Evolutionary conservation across 208 protist species (phyloP).

Genomic region (Wallacemonas rigidus): DNA sequence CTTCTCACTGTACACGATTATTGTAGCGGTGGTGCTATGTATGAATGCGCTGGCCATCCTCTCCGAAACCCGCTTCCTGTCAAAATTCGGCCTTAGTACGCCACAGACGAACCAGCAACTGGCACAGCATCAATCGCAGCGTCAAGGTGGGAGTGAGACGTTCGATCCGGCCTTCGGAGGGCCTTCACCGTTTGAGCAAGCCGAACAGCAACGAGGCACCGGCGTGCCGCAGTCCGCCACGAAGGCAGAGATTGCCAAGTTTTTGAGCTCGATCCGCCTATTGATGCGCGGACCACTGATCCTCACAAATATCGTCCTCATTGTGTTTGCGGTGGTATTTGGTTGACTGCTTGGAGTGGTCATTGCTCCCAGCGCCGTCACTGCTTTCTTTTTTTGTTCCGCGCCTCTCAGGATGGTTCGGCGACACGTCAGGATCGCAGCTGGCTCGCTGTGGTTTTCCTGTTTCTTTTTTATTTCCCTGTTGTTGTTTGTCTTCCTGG

Average conservation of each 20-base stretch:
- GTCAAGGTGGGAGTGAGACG: background rate
- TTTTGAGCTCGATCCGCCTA: conserved; percentile 77
- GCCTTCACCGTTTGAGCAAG: conserved; percentile 6
- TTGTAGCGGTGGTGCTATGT: conserved; percentile 53
- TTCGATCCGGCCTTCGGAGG: conserved; percentile 13
- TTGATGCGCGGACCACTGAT: conserved; percentile 84
- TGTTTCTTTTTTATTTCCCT: no score
- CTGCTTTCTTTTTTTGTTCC: conserved; percentile 18
- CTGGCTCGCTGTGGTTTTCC: no score
- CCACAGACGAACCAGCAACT: conserved; percentile 24
- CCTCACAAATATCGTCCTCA: conserved; percentile 67
- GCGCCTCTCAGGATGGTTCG: background rate
- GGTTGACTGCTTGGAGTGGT: conserved; percentile 33
- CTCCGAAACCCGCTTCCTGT: conserved; percentile 81
- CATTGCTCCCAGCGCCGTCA: background rate
- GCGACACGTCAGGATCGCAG: no score
- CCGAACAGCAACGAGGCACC: background rate
- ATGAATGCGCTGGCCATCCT: conserved; percentile 86
- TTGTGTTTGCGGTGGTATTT: conserved; percentile 69
- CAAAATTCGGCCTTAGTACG: conserved; percentile 69
- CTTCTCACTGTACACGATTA: conserved; percentile 69
- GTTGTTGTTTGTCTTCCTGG: no score
- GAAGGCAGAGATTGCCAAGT: conserved; percentile 52
- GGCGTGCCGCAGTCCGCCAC: conserved; percentile 10
- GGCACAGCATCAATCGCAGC: background rate